These are phyloP conservation scores for Punica granatum DNA, from an alignment of 345 rosid genomes.

Conservation along the genomic window DNA sequence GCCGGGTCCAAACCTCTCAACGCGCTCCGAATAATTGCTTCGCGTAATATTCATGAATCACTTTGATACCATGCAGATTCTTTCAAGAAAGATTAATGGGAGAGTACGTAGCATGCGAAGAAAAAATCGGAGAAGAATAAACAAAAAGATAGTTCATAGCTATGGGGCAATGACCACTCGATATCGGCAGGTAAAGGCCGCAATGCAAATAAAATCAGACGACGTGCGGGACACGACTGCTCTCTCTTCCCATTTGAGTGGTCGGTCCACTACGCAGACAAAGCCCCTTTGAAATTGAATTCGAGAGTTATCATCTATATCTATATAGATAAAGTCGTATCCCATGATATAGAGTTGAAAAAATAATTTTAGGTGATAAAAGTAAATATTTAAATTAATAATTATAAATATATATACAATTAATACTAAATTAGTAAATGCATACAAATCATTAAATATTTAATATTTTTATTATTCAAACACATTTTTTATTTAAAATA, in stretches of 20 bases:
- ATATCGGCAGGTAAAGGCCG: background rate
- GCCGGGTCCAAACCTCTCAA: background rate
- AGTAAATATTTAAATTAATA: no score
- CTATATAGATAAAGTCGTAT: no score
- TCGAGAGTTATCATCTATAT: background rate
- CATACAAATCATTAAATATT: no score
- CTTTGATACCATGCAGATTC: no score
- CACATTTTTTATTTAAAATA: no score
- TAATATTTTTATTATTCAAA: no score
- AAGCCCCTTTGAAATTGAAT: no score
- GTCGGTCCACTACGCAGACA: background rate
- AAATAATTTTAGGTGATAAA: no score
- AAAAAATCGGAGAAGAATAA: background rate
- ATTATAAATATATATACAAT: no score
- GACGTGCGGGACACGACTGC: background rate
- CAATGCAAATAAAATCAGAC: background rate
- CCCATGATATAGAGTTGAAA: no score
- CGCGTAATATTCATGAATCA: no score
- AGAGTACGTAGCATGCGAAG: background rate
- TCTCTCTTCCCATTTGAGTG: background rate
- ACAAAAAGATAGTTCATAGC: background rate
- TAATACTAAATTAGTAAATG: no score
- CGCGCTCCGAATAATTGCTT: background rate
- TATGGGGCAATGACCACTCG: background rate
- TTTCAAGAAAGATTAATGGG: background rate